Base-by-base conservation (phyloP, 2,329 filamentous ascomycete species). In the Camillea tinctor region DNA sequence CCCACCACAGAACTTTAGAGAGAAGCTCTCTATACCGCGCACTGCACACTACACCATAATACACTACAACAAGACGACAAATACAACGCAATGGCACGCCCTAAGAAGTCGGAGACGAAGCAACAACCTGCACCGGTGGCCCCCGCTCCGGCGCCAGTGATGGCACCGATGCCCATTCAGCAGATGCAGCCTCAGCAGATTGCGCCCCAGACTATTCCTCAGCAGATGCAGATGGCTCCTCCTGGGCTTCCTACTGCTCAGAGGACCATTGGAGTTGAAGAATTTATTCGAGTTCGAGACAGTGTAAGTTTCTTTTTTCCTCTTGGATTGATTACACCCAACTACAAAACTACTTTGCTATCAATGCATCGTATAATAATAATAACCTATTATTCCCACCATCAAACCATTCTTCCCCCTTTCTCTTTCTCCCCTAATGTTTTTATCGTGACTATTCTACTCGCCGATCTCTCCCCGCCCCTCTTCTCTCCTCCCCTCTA, bases 231-330 rank as follows among this genome's bases (percentile, higher is more conserved):
- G 57, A 50, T 54, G 20, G 11, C 50, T 21, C 44, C 44, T 23
- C 19, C 49, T 50, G 49, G 49, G 2, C 19, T 50, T 13, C 19
- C 21, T 22, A 51, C 17, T 58, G 40, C 56, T 20, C 64, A 65
- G 58, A 64, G 70, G 36, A 72, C 71, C 50, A 85, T 90, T 65
- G 86, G 92, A 63, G 82, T 90, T 59, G 88, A 92, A 60, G 89
- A 91, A 75, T 94, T 94, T 74, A 84, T 91, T 62, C 84, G 88
- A 72, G 92, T 93, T 54, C 86, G 92, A 71, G 92, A 96, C 74
- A 88, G 87, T 74, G 92, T 96, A 88, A 84, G 90, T 79, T 60
- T 58, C 54, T 49, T 62, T 51, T 64, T 59, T 61, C 56, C 63
- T 60, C 48, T 60, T 30, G n/a, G n/a, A 52, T 62, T 56, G 54